Evolutionary conservation across 345 rosid species (phyloP).

Genomic region (Atalantia buxifolia): DNA sequence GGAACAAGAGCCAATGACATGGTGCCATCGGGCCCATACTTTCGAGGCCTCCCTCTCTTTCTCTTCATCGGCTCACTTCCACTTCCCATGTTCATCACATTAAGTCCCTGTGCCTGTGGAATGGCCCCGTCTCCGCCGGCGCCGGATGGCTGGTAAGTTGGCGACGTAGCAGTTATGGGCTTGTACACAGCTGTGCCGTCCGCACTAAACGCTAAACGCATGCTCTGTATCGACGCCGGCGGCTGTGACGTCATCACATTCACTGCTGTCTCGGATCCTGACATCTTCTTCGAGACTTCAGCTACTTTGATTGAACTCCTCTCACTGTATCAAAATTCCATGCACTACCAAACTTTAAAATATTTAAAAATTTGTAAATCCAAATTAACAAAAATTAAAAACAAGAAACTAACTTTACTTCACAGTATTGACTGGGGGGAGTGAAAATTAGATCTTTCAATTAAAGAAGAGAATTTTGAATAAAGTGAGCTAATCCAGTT

Average conservation of each 20-base stretch:
- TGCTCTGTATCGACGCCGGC: slow-evolving; percentile 38
- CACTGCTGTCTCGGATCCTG: slow-evolving; percentile 59
- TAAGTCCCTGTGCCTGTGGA: slow-evolving; percentile 23
- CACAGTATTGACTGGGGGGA: not conserved
- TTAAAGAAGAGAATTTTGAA: not conserved
- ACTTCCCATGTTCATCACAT: slow-evolving; percentile 26
- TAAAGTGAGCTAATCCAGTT: slow-evolving; percentile 7
- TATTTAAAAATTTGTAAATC: not conserved
- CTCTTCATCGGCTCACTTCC: slow-evolving; percentile 39
- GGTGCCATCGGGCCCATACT: slow-evolving; percentile 61
- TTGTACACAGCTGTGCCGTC: slow-evolving; percentile 51
- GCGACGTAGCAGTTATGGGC: slow-evolving; percentile 31
- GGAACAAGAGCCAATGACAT: slow-evolving; percentile 39
- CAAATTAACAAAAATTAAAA: not conserved
- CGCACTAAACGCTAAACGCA: slow-evolving; percentile 47
- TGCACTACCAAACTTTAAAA: not conserved
- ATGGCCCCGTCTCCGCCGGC: slow-evolving; percentile 11
- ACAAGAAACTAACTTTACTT: not conserved
- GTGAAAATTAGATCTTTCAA: not conserved
- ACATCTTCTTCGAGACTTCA: slow-evolving; percentile 22
- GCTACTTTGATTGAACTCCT: not conserved
- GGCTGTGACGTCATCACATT: slow-evolving; percentile 31
- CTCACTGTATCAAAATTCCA: slow-evolving; percentile 16
- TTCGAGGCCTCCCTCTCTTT: slow-evolving; percentile 74
- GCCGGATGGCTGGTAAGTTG: slow-evolving; percentile 27